Evolutionary conservation across 495 filamentous ascomycete genomes (phyloP).

Genomic region (Friedmanniomyces endolithicus): DNA sequence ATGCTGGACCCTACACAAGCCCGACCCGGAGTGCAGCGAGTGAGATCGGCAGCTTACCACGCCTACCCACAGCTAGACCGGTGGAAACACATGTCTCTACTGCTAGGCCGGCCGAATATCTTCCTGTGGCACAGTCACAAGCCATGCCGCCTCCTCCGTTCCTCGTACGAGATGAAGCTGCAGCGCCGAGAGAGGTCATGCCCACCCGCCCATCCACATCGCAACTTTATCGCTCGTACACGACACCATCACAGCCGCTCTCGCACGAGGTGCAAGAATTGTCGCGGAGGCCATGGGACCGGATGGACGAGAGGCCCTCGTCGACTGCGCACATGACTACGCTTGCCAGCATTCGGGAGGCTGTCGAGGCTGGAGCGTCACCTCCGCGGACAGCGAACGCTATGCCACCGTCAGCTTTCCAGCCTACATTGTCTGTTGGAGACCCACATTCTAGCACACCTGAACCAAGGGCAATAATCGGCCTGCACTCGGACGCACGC

Average conservation of each 20-base stretch:
- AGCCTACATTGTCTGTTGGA: background rate
- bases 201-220: background rate
- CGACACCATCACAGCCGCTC: conserved; percentile 4
- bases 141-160: background rate
- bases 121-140: background rate
- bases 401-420: background rate
- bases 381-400: background rate
- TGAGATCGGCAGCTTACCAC: background rate
- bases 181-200: background rate
- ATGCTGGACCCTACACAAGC: background rate
- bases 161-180: conserved; percentile 2
- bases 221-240: conserved; percentile 8
- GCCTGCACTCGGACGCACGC: background rate
- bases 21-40: too few relatives aligned
- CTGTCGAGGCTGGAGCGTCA: background rate
- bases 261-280: background rate
- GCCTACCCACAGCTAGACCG: background rate
- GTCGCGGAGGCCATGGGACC: background rate
- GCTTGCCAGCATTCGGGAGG: background rate
- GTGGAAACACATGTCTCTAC: background rate
- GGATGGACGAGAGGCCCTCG: background rate
- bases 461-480: background rate
- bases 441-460: conserved; percentile 1
- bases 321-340: background rate
- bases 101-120: background rate